Evolutionary conservation across 768 basidiomycete species (phyloP).

Genomic region (Tricholoma matsutake): DNA sequence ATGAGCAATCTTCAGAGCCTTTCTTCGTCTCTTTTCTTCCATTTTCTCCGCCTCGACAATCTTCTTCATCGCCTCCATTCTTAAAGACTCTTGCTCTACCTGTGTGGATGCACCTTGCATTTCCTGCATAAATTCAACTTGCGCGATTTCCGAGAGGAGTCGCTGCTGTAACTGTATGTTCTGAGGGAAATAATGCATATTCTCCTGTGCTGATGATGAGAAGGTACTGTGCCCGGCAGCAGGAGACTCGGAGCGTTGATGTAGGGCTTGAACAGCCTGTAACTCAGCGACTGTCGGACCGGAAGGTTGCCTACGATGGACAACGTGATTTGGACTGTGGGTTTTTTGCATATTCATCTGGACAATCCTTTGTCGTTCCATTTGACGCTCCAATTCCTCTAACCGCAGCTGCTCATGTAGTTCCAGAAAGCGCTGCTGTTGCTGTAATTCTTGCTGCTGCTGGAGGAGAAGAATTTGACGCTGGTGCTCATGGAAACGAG

Average conservation of each 20-base stretch:
- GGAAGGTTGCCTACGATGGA: constrained; percentile 42
- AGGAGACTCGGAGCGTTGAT: constrained; percentile 44
- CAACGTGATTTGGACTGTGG: constrained; percentile 25
- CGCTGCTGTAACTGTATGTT: constrained; percentile 73
- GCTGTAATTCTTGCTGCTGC: constrained; percentile 63
- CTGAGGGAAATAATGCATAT: constrained; percentile 53
- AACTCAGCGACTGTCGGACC: constrained; percentile 47
- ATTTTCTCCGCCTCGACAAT: constrained; percentile 88
- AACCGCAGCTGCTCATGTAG: constrained; percentile 61
- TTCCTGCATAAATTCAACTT: constrained; percentile 63
- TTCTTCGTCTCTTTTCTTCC: constrained; percentile 80
- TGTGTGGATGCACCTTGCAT: constrained; percentile 53
- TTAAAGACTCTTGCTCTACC: constrained; percentile 65
- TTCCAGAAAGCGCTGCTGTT: constrained; percentile 57
- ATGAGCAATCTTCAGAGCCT: constrained; percentile 82
- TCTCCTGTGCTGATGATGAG: constrained; percentile 47
- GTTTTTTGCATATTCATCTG: constrained; percentile 46
- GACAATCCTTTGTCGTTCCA: constrained; percentile 58
- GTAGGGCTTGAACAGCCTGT: constrained; percentile 39
- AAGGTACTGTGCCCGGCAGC: constrained; percentile 31
- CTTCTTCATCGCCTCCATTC: constrained; percentile 80
- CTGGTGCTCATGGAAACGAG: constrained; percentile 75
- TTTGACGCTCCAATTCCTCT: constrained; percentile 66
- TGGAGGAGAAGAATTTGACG: constrained; percentile 67
- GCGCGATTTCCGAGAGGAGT: constrained; percentile 72